Conservation (phyloP, 345 rosid species). For the Xanthoceras sorbifolium region DNA sequence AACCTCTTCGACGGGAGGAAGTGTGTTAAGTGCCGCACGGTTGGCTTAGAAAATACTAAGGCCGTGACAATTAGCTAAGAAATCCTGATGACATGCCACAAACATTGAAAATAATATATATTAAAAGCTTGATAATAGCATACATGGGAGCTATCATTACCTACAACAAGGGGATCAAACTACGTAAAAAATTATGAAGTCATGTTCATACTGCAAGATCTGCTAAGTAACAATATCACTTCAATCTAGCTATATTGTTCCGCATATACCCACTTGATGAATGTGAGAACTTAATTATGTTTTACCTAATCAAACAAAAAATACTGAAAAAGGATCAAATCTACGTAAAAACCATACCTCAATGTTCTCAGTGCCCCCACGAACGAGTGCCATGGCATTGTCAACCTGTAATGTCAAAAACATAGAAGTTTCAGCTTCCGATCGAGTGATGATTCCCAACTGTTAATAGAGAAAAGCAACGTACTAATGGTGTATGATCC, state of each 20-base stretch:
- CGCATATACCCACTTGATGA: background rate
- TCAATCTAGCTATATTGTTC: too few species aligned
- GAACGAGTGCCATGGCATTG: slow-evolving; percentile 23
- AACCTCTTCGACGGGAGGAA: too few species aligned
- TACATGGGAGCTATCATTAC: too few species aligned
- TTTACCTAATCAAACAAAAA: too few species aligned
- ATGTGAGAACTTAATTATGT: background rate
- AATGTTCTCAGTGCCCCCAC: slow-evolving; percentile 8
- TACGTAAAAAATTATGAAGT: too few species aligned
- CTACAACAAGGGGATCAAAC: too few species aligned
- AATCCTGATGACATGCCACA: slow-evolving; percentile 28
- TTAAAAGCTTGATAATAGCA: background rate
- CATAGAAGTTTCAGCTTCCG: background rate
- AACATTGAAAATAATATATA: background rate
- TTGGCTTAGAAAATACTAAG: too few species aligned
- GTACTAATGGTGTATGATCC: background rate
- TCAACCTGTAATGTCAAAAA: slow-evolving; percentile 29
- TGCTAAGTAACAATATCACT: too few species aligned
- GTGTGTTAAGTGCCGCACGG: too few species aligned
- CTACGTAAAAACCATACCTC: slow-evolving; percentile 23
- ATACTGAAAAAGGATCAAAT: background rate
- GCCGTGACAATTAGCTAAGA: too few species aligned
- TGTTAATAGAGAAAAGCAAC: too few species aligned
- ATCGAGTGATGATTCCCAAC: background rate
- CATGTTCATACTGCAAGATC: too few species aligned